A percentile compares a stretch with the other conserved stretches of the same genome.
Conservation (phyloP, 2,329 filamentous ascomycete species). For the Xylariaceae sp. region DNA sequence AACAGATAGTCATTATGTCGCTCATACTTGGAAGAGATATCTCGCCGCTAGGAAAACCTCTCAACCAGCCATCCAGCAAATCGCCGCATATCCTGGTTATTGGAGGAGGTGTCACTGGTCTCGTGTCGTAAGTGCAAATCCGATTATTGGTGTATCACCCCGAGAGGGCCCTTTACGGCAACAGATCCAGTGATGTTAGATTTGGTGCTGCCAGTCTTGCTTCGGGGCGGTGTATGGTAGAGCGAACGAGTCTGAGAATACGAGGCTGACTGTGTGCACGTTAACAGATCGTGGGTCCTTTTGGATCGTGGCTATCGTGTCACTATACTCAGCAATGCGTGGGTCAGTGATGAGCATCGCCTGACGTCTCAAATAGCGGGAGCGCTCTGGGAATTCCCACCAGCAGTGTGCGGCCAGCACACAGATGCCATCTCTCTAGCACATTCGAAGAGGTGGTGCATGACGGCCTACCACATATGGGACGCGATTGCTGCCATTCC, state of each 20-base stretch:
- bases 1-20: conserved; percentile 31
- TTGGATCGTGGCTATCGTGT: conserved; percentile 52
- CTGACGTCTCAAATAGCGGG: conserved; percentile 54
- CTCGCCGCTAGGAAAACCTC: conserved; percentile 37
- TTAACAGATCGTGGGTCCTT: conserved; percentile 47
- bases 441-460: conserved; percentile 49
- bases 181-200: background rate
- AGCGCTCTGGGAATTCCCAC: conserved; percentile 54
- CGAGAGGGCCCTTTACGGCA: background rate
- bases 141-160: background rate
- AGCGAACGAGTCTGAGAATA: background rate
- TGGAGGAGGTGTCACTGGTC: conserved; percentile 42
- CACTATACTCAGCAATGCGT: conserved; percentile 51
- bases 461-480: conserved; percentile 50
- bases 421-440: conserved; percentile 48
- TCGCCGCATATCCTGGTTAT: conserved; percentile 41
- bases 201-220: background rate
- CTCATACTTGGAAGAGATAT: conserved; percentile 43
- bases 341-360: conserved; percentile 46
- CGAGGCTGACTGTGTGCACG: conserved; percentile 14
- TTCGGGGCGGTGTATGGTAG: background rate
- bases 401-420: conserved; percentile 51
- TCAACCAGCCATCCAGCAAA: conserved; percentile 34
- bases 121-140: conserved; percentile 36
- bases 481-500: conserved; percentile 46